Evolutionary conservation across 768 basidiomycete genomes (phyloP).

Genomic region (Hortiboletus campestris): DNA sequence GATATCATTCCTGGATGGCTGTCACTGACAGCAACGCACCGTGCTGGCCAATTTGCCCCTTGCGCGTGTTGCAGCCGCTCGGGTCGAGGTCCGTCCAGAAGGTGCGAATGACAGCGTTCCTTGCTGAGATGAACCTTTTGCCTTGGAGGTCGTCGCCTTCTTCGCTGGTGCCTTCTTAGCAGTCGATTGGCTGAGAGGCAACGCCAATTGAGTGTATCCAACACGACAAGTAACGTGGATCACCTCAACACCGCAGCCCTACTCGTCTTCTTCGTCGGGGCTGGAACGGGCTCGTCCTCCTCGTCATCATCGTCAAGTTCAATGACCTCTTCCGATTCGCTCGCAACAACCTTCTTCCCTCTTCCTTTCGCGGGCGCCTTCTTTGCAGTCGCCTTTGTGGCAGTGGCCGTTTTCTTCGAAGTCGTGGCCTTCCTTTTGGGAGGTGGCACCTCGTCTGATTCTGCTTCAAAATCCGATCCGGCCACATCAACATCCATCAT

Average conservation of each 20-base stretch:
- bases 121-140: slow-evolving; percentile 35
- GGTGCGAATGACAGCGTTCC: slow-evolving; percentile 64
- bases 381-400: slow-evolving; percentile 38
- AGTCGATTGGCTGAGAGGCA: slow-evolving; percentile 32
- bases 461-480: slow-evolving; percentile 49
- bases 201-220: slow-evolving; percentile 25
- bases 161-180: slow-evolving; percentile 56
- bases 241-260: slow-evolving; percentile 68
- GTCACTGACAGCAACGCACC: slow-evolving; percentile 28
- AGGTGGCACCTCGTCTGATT: slow-evolving; percentile 43
- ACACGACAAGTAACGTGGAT: slow-evolving; percentile 22
- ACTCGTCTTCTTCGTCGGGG: slow-evolving; percentile 54
- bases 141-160: slow-evolving; percentile 37
- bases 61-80: slow-evolving; percentile 70
- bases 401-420: slow-evolving; percentile 25
- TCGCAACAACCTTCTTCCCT: slow-evolving; percentile 53
- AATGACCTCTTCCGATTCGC: slow-evolving; percentile 50
- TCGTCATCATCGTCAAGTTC: slow-evolving; percentile 57
- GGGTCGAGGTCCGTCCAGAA: slow-evolving; percentile 50
- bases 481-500: slow-evolving; percentile 66
- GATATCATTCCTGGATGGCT: not conserved
- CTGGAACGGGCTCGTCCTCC: slow-evolving; percentile 45
- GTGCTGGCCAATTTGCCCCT: slow-evolving; percentile 55
- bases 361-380: slow-evolving; percentile 50
- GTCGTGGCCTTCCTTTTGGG: slow-evolving; percentile 43